phyloP scores from a whole-genome alignment of 2,329 filamentous ascomycete genomes.

The Trichophyton mentagrophytes region DNA sequence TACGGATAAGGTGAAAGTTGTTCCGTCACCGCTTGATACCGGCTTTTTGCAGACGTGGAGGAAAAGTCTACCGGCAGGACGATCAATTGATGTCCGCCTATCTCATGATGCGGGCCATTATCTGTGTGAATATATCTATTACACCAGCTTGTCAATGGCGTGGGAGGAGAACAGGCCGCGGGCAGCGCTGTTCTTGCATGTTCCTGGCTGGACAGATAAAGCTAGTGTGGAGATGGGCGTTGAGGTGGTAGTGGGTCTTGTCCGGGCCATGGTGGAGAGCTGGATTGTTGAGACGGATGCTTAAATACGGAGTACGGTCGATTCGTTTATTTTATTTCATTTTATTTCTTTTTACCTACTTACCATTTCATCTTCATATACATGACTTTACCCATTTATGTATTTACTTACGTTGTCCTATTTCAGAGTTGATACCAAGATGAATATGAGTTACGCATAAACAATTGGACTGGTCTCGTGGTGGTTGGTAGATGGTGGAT shows the following conservation, averaged over 20 bases:
- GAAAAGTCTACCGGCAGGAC: neutral
- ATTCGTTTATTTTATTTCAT: no score
- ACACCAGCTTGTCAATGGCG: conserved; percentile 47
- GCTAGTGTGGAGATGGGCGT: conserved; percentile 30
- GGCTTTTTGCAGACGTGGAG: conserved; percentile 27
- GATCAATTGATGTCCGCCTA: conserved; percentile 36
- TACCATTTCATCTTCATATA: no score
- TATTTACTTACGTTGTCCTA: no score
- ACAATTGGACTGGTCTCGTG: no score
- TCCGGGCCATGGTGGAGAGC: conserved; percentile 20
- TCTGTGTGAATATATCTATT: conserved; percentile 69
- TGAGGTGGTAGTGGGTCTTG: conserved; percentile 31
- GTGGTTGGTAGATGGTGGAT: no score
- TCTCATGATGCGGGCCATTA: conserved; percentile 61
- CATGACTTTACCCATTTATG: no score
- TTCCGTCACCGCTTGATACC: conserved; percentile 22
- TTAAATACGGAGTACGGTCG: neutral
- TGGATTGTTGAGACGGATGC: neutral
- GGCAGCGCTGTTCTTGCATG: conserved; percentile 58
- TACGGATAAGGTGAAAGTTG: neutral
- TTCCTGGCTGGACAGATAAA: conserved; percentile 48
- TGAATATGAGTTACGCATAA: no score
- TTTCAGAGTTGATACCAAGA: no score
- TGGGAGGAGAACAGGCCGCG: conserved; percentile 21
- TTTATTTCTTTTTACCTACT: no score